These are phyloP conservation scores for Exophiala bonariae DNA, from an alignment of 2,329 filamentous ascomycete genomes.

Conservation along the genomic window DNA sequence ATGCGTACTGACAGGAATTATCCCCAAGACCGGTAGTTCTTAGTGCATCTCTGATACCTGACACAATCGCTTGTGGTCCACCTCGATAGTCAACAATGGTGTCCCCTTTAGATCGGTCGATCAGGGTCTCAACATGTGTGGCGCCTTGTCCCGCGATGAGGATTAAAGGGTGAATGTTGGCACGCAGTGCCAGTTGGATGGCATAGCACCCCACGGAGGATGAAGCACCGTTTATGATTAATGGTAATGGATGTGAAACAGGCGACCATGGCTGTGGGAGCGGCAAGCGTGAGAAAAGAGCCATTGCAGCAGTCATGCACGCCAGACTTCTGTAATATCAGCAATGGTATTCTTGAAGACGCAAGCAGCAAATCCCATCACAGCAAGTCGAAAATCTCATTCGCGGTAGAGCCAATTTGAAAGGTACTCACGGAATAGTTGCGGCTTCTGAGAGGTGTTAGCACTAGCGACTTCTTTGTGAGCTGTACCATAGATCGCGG, in stretches of 20 bases:
- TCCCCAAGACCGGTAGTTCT: slow-evolving; percentile 40
- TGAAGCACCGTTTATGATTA: slow-evolving; percentile 57
- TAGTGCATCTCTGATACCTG: slow-evolving; percentile 44
- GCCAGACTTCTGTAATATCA: slow-evolving; percentile 1
- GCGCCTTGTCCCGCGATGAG: slow-evolving; percentile 56
- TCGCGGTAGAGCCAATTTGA: no score
- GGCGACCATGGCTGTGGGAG: slow-evolving; percentile 19
- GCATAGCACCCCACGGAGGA: slow-evolving; percentile 60
- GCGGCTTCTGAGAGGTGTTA: slow-evolving; percentile 29
- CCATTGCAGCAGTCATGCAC: slow-evolving; percentile 20
- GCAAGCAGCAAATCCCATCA: no score
- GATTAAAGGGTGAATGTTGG: slow-evolving; percentile 63
- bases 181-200: slow-evolving; percentile 55
- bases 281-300: slow-evolving; percentile 10
- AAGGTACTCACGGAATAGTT: slow-evolving; percentile 11
- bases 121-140: slow-evolving; percentile 52
- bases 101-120: slow-evolving; percentile 57
- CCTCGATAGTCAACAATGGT: slow-evolving; percentile 60
- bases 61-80: slow-evolving; percentile 45
- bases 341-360: no score
- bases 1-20: slow-evolving; percentile 52
- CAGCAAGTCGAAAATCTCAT: no score
- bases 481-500: no score
- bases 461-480: no score
- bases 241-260: background rate